Evolutionary conservation across 73 alveolate genomes (phyloP).

Genomic region (Tetrahymena thermophila): DNA sequence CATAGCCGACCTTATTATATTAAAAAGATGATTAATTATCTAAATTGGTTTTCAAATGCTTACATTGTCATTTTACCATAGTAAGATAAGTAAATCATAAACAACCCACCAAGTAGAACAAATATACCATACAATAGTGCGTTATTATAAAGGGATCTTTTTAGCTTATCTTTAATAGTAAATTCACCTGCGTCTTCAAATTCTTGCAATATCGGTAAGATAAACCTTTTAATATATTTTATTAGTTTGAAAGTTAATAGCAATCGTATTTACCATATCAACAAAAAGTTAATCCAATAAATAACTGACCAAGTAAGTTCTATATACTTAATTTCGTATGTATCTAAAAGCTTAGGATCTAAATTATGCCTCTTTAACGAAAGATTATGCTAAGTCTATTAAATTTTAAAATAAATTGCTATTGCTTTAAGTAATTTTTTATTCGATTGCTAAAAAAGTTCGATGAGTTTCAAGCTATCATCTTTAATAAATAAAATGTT

Average conservation of each 20-base stretch:
- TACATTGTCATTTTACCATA: slow-evolving; percentile 9
- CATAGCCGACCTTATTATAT: not conserved
- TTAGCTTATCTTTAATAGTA: slow-evolving; percentile 5
- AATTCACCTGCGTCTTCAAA: slow-evolving; percentile 46
- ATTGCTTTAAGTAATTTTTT: too few relatives aligned
- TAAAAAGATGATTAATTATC: not conserved
- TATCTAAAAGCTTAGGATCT: not conserved
- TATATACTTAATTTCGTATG: slow-evolving; percentile 2
- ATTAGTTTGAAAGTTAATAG: not conserved
- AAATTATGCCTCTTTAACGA: not conserved
- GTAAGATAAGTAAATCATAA: slow-evolving; percentile 8
- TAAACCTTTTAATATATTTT: not conserved
- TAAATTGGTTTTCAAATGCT: not conserved
- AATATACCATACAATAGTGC: not conserved
- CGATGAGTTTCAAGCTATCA: not conserved
- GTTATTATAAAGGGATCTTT: slow-evolving; percentile 19
- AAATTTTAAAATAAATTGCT: not conserved
- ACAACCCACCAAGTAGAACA: slow-evolving; percentile 7
- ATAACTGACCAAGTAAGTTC: slow-evolving; percentile 19
- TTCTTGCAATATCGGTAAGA: slow-evolving; percentile 25
- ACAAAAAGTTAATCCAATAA: slow-evolving; percentile 29
- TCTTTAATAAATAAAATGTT: not conserved
- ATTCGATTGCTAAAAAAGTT: too few relatives aligned
- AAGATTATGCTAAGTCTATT: not conserved
- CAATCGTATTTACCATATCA: not conserved